A percentile compares a stretch with the other conserved stretches of the same genome.
Evolutionary conservation across 441 rosid species (phyloP).

Genomic region (Mallotus japonicus): DNA sequence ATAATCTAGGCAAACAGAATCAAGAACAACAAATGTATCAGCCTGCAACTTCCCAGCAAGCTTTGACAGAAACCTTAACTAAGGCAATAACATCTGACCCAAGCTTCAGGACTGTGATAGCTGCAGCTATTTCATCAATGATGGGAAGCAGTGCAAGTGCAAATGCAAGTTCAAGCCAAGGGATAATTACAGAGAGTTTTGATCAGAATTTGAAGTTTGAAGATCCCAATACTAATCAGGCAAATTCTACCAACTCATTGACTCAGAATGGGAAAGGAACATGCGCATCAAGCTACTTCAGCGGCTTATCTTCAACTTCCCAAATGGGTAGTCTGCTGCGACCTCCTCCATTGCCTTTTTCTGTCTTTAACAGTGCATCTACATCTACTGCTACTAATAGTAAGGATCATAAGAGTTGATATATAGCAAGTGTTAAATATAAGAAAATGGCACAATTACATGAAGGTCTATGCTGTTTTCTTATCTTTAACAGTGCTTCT

Average conservation of each 20-base stretch:
- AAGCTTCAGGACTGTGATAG: constrained; percentile 56
- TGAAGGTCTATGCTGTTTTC: neutral
- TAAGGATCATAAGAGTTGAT: constrained; percentile 46
- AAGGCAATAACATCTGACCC: constrained; percentile 68
- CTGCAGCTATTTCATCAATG: constrained; percentile 66
- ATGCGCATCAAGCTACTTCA: constrained; percentile 48
- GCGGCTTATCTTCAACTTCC: constrained; percentile 43
- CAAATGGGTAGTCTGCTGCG: constrained; percentile 31
- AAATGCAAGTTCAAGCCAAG: constrained; percentile 3
- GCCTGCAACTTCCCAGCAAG: constrained; percentile 34
- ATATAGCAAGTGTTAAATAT: neutral
- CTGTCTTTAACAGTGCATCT: constrained; percentile 46
- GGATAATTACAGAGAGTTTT: constrained; percentile 9
- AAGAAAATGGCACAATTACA: constrained; percentile 9
- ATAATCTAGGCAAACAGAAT: constrained; percentile 20
- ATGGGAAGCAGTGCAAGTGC: constrained; percentile 34
- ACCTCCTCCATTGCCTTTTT: constrained; percentile 39
- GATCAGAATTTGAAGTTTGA: constrained; percentile 28
- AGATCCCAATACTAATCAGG: constrained; percentile 14
- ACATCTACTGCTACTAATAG: constrained; percentile 28
- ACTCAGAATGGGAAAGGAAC: constrained; percentile 34
- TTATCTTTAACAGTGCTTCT: neutral
- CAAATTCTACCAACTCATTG: constrained; percentile 21
- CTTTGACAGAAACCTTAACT: constrained; percentile 53
- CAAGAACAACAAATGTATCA: constrained; percentile 23